Conservation (phyloP, 768 basidiomycete species). For the Steccherinum ochraceum region DNA sequence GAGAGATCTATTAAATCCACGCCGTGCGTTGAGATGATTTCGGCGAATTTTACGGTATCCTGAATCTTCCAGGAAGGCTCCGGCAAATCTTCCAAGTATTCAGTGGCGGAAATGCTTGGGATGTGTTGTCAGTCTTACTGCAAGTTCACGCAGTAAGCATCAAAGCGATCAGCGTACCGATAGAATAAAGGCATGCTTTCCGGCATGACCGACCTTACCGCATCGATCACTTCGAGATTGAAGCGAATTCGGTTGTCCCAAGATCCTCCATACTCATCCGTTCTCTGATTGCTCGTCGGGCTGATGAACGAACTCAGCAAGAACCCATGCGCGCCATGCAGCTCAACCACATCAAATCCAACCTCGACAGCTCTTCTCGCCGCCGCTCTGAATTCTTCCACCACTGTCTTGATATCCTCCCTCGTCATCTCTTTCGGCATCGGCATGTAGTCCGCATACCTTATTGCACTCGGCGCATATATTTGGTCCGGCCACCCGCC, state of each 20-base stretch:
- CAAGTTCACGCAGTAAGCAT: background rate
- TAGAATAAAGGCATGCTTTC: conserved; percentile 64
- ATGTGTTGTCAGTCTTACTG: background rate
- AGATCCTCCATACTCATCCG: conserved; percentile 40
- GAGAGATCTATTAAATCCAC: conserved; percentile 73
- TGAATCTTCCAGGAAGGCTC: conserved; percentile 55
- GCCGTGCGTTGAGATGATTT: conserved; percentile 50
- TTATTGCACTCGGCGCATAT: conserved; percentile 10
- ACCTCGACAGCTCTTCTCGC: conserved; percentile 33
- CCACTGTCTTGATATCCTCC: conserved; percentile 20
- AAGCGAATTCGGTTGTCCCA: conserved; percentile 39
- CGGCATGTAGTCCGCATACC: conserved; percentile 2
- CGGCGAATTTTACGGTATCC: conserved; percentile 55
- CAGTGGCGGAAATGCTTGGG: conserved; percentile 38
- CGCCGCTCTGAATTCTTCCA: conserved; percentile 24
- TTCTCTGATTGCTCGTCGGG: conserved; percentile 30
- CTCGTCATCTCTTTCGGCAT: conserved; percentile 17
- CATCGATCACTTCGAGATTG: conserved; percentile 31
- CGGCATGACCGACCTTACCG: conserved; percentile 53
- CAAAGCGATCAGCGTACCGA: conserved; percentile 34
- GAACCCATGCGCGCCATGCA: conserved; percentile 26
- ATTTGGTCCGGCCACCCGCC: conserved; percentile 36
- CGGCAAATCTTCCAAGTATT: conserved; percentile 49
- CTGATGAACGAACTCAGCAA: conserved; percentile 34
- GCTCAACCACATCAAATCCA: conserved; percentile 24